These are phyloP conservation scores for Pythium oligandrum DNA, from an alignment of 352 stramenopile genomes.

Conservation along the genomic window DNA sequence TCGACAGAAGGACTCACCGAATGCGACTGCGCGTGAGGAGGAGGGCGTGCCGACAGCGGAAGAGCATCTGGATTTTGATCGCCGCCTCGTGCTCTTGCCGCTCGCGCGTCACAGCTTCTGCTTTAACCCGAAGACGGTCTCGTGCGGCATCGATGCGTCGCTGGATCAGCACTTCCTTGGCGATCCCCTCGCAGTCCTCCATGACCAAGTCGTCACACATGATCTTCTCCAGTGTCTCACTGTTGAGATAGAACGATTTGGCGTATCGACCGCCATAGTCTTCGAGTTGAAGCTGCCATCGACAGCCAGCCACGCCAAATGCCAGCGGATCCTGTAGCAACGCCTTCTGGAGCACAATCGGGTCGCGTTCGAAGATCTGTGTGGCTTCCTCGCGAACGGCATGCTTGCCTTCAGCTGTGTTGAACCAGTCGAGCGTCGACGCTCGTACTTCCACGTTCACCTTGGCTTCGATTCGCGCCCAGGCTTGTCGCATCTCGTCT, in stretches of 20 bases:
- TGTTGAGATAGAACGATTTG: slow-evolving; percentile 67
- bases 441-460: slow-evolving; percentile 37
- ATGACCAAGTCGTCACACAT: slow-evolving; percentile 65
- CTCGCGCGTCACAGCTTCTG: slow-evolving; percentile 23
- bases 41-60: slow-evolving; percentile 45
- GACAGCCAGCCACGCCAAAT: slow-evolving; percentile 31
- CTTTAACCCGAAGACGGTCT: slow-evolving; percentile 18
- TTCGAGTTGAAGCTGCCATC: slow-evolving; percentile 56
- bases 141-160: slow-evolving; percentile 40
- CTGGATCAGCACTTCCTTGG: slow-evolving; percentile 52
- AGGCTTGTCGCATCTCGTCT: slow-evolving; percentile 32
- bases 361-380: slow-evolving; percentile 53
- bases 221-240: slow-evolving; percentile 56
- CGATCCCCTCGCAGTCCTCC: slow-evolving; percentile 58
- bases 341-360: slow-evolving; percentile 33
- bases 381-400: slow-evolving; percentile 33
- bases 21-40: slow-evolving; percentile 40
- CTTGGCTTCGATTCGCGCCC: slow-evolving; percentile 39
- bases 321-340: slow-evolving; percentile 31
- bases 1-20: slow-evolving; percentile 10
- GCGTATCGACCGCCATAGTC: slow-evolving; percentile 45
- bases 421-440: slow-evolving; percentile 40
- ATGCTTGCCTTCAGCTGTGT: slow-evolving; percentile 19
- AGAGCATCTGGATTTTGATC: slow-evolving; percentile 60
- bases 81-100: slow-evolving; percentile 32